phyloP scores from a whole-genome alignment of 495 filamentous ascomycete species.

The Penicillium nucicola region DNA sequence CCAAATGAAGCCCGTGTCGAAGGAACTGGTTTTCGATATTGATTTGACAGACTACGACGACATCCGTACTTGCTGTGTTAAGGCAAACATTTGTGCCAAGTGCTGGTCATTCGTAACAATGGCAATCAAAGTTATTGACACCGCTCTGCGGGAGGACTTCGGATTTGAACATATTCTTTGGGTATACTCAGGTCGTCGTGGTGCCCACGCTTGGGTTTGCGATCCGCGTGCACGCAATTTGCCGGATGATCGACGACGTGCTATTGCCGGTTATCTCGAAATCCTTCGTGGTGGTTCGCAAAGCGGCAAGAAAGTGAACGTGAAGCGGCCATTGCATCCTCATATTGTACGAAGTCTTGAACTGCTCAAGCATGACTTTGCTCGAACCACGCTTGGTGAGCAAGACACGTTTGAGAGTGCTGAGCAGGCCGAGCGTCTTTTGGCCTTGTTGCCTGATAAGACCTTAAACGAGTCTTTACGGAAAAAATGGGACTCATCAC shows the following conservation, averaged over 20 bases:
- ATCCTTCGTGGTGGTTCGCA: slow-evolving; percentile 78
- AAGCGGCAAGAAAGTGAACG: slow-evolving; percentile 82
- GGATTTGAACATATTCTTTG: slow-evolving; percentile 95
- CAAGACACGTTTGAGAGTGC: slow-evolving; percentile 80
- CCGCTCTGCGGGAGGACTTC: slow-evolving; percentile 85
- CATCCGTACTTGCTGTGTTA: slow-evolving; percentile 89
- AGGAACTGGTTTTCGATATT: slow-evolving; percentile 98
- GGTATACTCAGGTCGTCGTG: slow-evolving; percentile 96
- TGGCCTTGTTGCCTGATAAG: slow-evolving; percentile 75
- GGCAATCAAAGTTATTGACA: slow-evolving; percentile 91
- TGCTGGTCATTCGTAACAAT: slow-evolving; percentile 98
- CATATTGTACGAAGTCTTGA: slow-evolving; percentile 85
- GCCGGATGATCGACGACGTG: slow-evolving; percentile 77
- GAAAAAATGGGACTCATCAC: slow-evolving; percentile 86
- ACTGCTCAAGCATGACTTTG: slow-evolving; percentile 75
- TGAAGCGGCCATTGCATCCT: slow-evolving; percentile 84
- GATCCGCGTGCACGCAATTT: slow-evolving; percentile 79
- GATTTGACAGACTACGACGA: slow-evolving; percentile 99
- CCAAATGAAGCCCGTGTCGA: slow-evolving; percentile 71
- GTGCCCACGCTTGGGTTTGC: slow-evolving; percentile 98
- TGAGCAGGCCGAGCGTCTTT: slow-evolving; percentile 68
- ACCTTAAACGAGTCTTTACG: slow-evolving; percentile 68
- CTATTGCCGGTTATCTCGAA: slow-evolving; percentile 84
- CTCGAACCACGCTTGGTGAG: slow-evolving; percentile 69
- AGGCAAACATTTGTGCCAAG: slow-evolving; percentile 87